Base-by-base conservation (phyloP, 169 alveolate species). In the Eimeria maxima region DNA sequence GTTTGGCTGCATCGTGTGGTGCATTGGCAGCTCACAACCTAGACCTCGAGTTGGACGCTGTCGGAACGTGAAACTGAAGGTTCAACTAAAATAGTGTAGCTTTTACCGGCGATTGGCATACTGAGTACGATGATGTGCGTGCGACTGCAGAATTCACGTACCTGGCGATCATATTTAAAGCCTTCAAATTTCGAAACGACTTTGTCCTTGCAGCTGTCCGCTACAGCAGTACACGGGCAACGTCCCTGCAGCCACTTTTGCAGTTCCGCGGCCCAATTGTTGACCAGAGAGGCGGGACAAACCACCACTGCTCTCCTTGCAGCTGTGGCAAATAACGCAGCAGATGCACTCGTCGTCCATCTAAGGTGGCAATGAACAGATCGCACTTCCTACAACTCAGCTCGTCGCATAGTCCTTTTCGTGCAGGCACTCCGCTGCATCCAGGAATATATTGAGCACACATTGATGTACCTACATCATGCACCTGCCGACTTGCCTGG, bases 241-340 rank as follows among this genome's bases (percentile, higher is more conserved):
- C 97, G 97, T 67, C 98, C 99, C 96, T 97, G 97, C 6, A 98
- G 97, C 99, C 99, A 99, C 96, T 99, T 98, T 65, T 97, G 98
- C 45, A 98, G 95, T 95, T 99, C 99, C 69, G 98, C 97, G 27
- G 98, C 98, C 99, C 99, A 99, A 97, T 98, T 99, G 87, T 97
- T 97, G 11, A 99, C 98, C 86, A 99, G 95, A 67, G 99, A 98
- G 69, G 99, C 99, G 29, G 99, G 99, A 87, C 99, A 98, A 14
- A 98, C 98, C n/a, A 99, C 98, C 18, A 98, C 97, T 42, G 98
- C 98, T 74, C 98, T 97, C 80, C 98, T 92, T 29, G 98, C 99
- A 14, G 99, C 98, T 96, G 78, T n/a, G 47, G 71, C 74, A 38
- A 33, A 42, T 47, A 29, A 22, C 38, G 29, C 91, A 83, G 11